Base-by-base conservation (phyloP, 345 rosid species). In the Angophora floribunda region DNA sequence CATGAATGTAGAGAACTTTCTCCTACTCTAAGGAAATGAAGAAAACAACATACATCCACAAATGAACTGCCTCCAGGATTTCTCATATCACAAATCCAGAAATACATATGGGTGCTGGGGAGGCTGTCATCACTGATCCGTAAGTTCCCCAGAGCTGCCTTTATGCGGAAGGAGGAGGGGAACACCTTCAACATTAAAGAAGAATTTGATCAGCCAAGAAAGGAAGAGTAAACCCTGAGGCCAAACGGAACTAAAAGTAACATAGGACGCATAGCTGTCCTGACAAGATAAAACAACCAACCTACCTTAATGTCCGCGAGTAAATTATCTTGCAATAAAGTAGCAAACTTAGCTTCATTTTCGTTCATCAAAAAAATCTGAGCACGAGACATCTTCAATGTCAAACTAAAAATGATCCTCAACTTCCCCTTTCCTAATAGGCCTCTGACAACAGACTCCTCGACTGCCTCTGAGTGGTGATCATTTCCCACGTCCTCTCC, bases 11-110 rank as follows among this genome's bases (percentile, higher is more conserved):
- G 84, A 41, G 84, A 41, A 75, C 26, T 75, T 75, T 75, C 84
- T 75, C 49, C 49, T 75, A 75, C 49, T 41, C 49, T 41, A 75
- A 67, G 51, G 44, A 53, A 30, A 10, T 51, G 86, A 79, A 30
- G 8, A 87, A 79, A 52, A 87, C 28, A 21, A 88, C 79, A 80
- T 89, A 98, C 99, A 97, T 98, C 99, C 89, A 98, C 97, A 92
- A 98, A 98, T 88, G 99, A 98, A 90, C 96, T 96, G 87, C 99
- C 99, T 85, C 98, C 98, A 47, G 98, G 97, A 94, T 97, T 95
- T 90, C 99, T 96, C 99, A 96, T 98, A 93, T 98, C 99, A 93
- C 99, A 98, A 65, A 95, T 94, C 99, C 98, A 95, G 92, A 93
- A 98, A 93, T 98, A 98, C 93, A 97, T 88, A 90, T 97, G 99